Evolutionary conservation across 345 rosid species (phyloP), one percentile per base, ranked within the genome.

Genomic region (Anacardium occidentale): DNA sequence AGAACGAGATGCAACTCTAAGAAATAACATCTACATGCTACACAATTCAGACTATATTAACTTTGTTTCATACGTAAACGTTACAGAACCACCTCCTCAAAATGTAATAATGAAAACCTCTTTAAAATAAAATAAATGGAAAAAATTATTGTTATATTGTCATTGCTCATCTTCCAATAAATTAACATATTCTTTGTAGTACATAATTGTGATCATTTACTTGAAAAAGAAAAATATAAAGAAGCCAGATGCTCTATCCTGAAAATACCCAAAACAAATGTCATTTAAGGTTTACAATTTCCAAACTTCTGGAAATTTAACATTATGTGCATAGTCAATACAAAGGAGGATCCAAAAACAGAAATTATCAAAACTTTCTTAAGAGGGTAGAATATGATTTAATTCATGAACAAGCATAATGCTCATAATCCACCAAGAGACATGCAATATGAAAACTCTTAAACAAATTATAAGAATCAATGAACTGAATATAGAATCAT

Each of bases 371-470:
- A 66, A 26, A 65, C 15, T 10, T 48, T 14, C 6, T 10, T 20
- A 13, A 60, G 13, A 61, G 42, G 13, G 66, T 13, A 12, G 40
- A 53, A 69, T 60, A 22, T 68, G 14, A 62, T 48, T 54, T 29
- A 24, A 73, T 63, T 67, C 53, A 75, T 22, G 63, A 25, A 5
- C 54, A 72, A 64, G 48, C 68, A 60, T 44, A 37, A 12, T 10
- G 57, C 68, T 25, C 22, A 59, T 11, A 51, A 57, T 17, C 53
- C 68, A 52, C 56, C 45, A 21, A 20, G 1, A 20, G 17, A 13
- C 37, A 71, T 24, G 26, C 47, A 66, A 57, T 15, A 73, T 6
- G 25, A 62, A 62, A 73, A 60, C 51, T 62, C 70, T 68, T 21
- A 62, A 75, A 59, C 24, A 34, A 71, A 66, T 52, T 57, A 61